phyloP scores from a whole-genome alignment of 345 rosid species.

The Eutrema yunnanense region DNA sequence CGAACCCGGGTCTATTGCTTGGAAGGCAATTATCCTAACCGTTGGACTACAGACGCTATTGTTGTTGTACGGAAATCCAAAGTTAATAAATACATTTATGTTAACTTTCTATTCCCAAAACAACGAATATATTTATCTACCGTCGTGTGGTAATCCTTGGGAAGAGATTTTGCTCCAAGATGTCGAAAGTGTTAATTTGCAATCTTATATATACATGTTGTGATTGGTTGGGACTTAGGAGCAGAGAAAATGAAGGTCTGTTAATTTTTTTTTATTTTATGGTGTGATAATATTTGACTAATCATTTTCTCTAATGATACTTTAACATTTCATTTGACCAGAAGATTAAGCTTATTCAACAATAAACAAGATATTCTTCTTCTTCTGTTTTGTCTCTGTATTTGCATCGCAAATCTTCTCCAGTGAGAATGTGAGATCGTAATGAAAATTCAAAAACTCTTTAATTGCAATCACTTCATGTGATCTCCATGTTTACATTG shows the following conservation, averaged over 20 bases:
- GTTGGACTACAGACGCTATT: slow-evolving; percentile 38
- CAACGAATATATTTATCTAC: too few relatives aligned
- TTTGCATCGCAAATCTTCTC: not conserved
- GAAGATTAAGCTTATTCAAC: not conserved
- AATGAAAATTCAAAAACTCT: not conserved
- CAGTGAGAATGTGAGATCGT: not conserved
- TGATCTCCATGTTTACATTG: not conserved
- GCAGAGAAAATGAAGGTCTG: too few relatives aligned
- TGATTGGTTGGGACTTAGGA: too few relatives aligned
- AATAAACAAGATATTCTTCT: not conserved
- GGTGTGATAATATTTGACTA: not conserved
- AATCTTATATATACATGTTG: too few relatives aligned
- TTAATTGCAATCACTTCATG: not conserved
- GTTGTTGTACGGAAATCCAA: not conserved
- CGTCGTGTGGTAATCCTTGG: too few relatives aligned
- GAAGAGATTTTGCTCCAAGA: too few relatives aligned
- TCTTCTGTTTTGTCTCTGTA: not conserved
- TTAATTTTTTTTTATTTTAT: too few relatives aligned
- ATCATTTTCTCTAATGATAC: not conserved
- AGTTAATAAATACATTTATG: too few relatives aligned
- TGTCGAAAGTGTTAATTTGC: too few relatives aligned
- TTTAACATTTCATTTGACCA: not conserved
- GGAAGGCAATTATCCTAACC: slow-evolving; percentile 84
- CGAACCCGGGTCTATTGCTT: slow-evolving; percentile 90
- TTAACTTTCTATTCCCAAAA: too few relatives aligned